These are phyloP conservation scores for Microdochium bolleyi DNA, from an alignment of 2,329 filamentous ascomycete species.

Conservation along the genomic window DNA sequence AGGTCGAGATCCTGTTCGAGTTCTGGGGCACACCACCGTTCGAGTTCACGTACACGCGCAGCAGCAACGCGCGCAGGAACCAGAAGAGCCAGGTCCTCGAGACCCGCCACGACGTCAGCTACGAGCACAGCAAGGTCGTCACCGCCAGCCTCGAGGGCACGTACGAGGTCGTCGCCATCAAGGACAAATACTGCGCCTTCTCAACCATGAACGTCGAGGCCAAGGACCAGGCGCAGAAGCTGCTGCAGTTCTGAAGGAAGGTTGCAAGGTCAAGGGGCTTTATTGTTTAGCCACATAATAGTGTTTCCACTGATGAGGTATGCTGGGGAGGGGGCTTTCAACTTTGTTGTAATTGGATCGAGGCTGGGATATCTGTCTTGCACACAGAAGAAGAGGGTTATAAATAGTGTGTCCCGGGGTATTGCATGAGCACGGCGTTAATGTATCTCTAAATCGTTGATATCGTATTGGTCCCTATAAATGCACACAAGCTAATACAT, in stretches of 20 bases:
- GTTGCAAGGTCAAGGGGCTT: not conserved
- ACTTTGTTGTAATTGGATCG: not conserved
- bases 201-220: conserved; percentile 57
- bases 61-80: conserved; percentile 73
- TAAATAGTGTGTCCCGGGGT: conserved; percentile 2
- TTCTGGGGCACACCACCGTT: conserved; percentile 96
- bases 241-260: conserved; percentile 16
- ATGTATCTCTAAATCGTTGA: not conserved
- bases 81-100: conserved; percentile 77
- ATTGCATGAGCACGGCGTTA: conserved; percentile 23
- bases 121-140: conserved; percentile 74
- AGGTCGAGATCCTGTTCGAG: conserved; percentile 88
- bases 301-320: not conserved
- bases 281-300: not conserved
- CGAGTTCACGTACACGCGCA: conserved; percentile 94
- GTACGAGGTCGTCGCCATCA: conserved; percentile 95
- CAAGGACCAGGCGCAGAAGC: conserved; percentile 35
- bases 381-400: conserved; percentile 5
- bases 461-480: not conserved
- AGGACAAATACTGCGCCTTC: conserved; percentile 87
- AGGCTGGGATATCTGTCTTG: not conserved
- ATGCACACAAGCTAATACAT: no score
- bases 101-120: conserved; percentile 78
- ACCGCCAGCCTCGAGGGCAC: conserved; percentile 88
- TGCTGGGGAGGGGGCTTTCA: conserved; percentile 1